A percentile compares a stretch with the other conserved stretches of the same genome.
Conservation (phyloP, 441 rosid genomes). For the Populus tomentosa region DNA sequence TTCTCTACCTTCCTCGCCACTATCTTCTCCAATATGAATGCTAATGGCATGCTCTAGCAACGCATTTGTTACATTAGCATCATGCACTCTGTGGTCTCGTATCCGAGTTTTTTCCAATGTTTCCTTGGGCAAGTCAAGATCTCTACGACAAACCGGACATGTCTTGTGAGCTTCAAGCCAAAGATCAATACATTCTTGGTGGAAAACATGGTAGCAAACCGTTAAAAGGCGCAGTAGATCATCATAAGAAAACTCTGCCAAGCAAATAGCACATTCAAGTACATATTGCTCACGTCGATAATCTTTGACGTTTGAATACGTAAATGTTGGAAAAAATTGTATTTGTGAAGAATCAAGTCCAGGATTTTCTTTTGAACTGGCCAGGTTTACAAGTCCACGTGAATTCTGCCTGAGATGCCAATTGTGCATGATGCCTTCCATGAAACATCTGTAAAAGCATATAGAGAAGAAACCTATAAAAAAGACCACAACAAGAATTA, state of each 20-base stretch:
- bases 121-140: slow-evolving; percentile 47
- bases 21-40: slow-evolving; percentile 43
- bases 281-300: slow-evolving; percentile 49
- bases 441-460: slow-evolving; percentile 57
- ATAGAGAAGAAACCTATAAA: no score
- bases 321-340: slow-evolving; percentile 61
- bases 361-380: slow-evolving; percentile 8
- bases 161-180: slow-evolving; percentile 79
- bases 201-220: slow-evolving; percentile 75
- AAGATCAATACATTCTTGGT: slow-evolving; percentile 75
- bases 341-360: slow-evolving; percentile 64
- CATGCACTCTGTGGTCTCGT: slow-evolving; percentile 3
- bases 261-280: slow-evolving; percentile 80
- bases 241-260: slow-evolving; percentile 58
- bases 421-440: slow-evolving; percentile 30
- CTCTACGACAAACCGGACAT: slow-evolving; percentile 81
- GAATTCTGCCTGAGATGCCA: slow-evolving; percentile 41
- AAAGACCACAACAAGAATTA: no score
- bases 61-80: slow-evolving; percentile 8
- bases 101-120: slow-evolving; percentile 30
- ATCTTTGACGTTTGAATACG: slow-evolving; percentile 57
- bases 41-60: slow-evolving; percentile 24
- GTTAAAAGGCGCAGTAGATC: slow-evolving; percentile 61
- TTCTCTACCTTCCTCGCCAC: not conserved
- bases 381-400: slow-evolving; percentile 15